These are phyloP conservation scores for Phytophthora colocasiae DNA, from an alignment of 352 stramenopile species.

Conservation along the genomic window DNA sequence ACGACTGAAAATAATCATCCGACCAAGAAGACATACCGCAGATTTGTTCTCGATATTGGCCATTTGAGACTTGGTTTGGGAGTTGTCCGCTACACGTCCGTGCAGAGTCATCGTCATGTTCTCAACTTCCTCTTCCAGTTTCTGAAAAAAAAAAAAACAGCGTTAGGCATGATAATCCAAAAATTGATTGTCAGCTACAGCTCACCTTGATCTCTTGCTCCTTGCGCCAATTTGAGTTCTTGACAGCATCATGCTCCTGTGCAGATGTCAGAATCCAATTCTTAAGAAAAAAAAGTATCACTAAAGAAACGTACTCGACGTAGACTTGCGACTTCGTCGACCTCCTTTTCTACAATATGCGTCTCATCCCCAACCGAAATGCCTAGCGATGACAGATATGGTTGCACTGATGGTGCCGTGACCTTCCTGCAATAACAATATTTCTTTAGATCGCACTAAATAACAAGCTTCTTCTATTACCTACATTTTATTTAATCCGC, in stretches of 20 bases:
- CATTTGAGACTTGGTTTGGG: slow-evolving; percentile 69
- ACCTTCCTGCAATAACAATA: slow-evolving; percentile 50
- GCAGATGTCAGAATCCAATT: no score
- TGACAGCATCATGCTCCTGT: slow-evolving; percentile 72
- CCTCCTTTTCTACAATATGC: slow-evolving; percentile 83
- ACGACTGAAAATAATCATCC: not conserved
- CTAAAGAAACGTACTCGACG: slow-evolving; percentile 47
- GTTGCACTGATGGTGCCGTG: slow-evolving; percentile 69
- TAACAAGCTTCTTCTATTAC: not conserved
- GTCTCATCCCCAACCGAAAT: slow-evolving; percentile 78
- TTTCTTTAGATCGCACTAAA: not conserved
- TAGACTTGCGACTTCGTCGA: slow-evolving; percentile 75
- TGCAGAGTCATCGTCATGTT: slow-evolving; percentile 79
- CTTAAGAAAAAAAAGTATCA: no score
- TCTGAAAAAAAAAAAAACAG: slow-evolving; percentile 29
- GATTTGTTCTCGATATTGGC: slow-evolving; percentile 82
- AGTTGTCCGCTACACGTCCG: slow-evolving; percentile 59
- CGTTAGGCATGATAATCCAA: not conserved
- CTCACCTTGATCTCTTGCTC: slow-evolving; percentile 73
- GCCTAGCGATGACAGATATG: slow-evolving; percentile 77
- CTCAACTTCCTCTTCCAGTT: slow-evolving; percentile 80
- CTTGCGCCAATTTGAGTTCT: slow-evolving; percentile 73
- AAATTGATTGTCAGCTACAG: not conserved
- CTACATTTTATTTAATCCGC: slow-evolving; percentile 56
- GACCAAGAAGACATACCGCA: slow-evolving; percentile 39